Percentiles rank a stretch among this genome's conserved stretches.
These are phyloP conservation scores for Malbranchea zuffiana DNA, from an alignment of 2,329 filamentous ascomycete genomes.

Conservation along the genomic window DNA sequence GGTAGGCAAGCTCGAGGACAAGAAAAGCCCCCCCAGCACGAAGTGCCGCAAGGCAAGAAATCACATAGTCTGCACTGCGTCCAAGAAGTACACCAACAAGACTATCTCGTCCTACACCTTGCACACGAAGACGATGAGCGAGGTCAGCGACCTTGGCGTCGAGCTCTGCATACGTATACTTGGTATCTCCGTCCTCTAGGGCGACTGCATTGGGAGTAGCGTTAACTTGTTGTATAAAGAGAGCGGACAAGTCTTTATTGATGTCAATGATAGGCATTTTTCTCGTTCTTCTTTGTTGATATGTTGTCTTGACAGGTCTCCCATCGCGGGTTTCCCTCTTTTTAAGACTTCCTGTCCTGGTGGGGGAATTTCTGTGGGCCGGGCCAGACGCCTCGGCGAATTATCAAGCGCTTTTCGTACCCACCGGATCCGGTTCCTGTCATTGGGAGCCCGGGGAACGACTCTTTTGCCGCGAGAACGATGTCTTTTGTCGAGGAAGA, in stretches of 20 bases:
- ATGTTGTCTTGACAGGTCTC: no score
- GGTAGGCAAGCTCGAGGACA: constrained; percentile 69
- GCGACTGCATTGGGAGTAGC: constrained; percentile 59
- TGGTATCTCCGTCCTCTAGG: constrained; percentile 56
- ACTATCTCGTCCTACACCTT: constrained; percentile 61
- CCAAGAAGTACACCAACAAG: constrained; percentile 66
- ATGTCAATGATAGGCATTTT: no score
- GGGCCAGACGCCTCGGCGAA: no score
- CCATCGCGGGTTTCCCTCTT: no score
- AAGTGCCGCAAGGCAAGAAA: constrained; percentile 66
- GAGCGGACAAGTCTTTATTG: constrained; percentile 61
- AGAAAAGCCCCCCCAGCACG: constrained; percentile 70
- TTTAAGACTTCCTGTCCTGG: no score
- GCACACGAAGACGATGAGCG: constrained; percentile 49
- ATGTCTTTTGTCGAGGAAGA: no score
- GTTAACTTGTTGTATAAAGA: constrained; percentile 59
- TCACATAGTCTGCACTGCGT: constrained; percentile 66
- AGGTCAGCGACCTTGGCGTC: constrained; percentile 57
- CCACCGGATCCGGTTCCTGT: no score
- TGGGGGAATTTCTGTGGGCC: no score
- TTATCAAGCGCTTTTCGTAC: no score
- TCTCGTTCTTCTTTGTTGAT: no score
- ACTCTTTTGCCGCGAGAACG: no score
- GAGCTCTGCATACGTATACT: constrained; percentile 62
- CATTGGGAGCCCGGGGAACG: no score